A percentile compares a stretch with the other conserved stretches of the same genome.
Evolutionary conservation across 371 early-diverging fungal species (phyloP).

Genomic region (Rhizopus microsporus): DNA sequence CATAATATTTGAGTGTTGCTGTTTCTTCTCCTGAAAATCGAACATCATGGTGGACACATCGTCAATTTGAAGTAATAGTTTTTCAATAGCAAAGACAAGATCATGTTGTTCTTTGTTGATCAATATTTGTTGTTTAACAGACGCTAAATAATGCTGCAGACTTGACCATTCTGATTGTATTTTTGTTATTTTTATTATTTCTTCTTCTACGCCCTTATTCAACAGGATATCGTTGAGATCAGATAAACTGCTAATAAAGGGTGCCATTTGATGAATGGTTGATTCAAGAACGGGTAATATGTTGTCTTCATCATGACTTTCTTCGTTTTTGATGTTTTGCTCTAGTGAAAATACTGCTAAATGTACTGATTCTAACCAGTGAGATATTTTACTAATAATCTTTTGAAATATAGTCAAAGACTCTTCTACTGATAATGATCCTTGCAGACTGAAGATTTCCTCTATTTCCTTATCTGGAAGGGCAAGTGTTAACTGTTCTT

Average conservation of each 20-base stretch:
- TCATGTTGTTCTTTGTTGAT: slow-evolving; percentile 24
- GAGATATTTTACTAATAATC: slow-evolving; percentile 36
- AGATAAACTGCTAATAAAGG: slow-evolving; percentile 44
- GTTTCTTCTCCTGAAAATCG: slow-evolving; percentile 46
- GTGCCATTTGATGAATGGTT: slow-evolving; percentile 53
- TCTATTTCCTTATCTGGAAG: slow-evolving; percentile 40
- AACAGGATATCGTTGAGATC: slow-evolving; percentile 49
- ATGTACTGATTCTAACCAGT: slow-evolving; percentile 57
- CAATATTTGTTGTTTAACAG: slow-evolving; percentile 34
- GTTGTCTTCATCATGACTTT: slow-evolving; percentile 4
- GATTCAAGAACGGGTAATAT: slow-evolving; percentile 27
- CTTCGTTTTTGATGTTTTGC: slow-evolving; percentile 44
- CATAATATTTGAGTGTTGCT: slow-evolving; percentile 20
- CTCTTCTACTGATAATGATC: slow-evolving; percentile 41
- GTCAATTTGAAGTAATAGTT: slow-evolving; percentile 35
- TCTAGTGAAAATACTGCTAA: slow-evolving; percentile 57
- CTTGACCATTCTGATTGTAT: slow-evolving; percentile 54
- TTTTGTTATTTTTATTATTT: slow-evolving; percentile 33
- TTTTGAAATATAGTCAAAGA: slow-evolving; percentile 35
- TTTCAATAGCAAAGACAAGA: slow-evolving; percentile 28
- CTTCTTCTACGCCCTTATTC: slow-evolving; percentile 32
- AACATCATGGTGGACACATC: slow-evolving; percentile 44
- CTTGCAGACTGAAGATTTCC: slow-evolving; percentile 31
- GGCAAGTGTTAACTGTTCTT: not conserved
- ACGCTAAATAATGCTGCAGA: slow-evolving; percentile 42